These are phyloP conservation scores for Arthroderma uncinatum DNA, from an alignment of 2,329 filamentous ascomycete genomes.

Conservation along the genomic window DNA sequence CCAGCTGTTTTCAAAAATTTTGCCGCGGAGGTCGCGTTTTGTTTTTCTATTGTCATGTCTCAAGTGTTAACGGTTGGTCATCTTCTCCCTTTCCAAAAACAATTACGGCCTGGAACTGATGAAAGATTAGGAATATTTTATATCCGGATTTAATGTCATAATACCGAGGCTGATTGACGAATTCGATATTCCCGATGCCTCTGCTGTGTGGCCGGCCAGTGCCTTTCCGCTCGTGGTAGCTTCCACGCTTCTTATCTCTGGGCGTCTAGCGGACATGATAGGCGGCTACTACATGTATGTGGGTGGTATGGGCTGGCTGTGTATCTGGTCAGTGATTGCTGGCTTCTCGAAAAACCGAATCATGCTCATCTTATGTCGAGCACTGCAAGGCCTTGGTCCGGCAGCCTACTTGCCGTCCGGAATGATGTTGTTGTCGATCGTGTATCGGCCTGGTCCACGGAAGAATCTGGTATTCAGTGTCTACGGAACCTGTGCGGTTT, in stretches of 20 bases:
- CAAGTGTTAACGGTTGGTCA: slow-evolving; percentile 48
- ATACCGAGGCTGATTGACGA: slow-evolving; percentile 53
- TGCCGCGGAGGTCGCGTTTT: slow-evolving; percentile 51
- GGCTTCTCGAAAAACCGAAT: slow-evolving; percentile 57
- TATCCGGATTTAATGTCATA: slow-evolving; percentile 62
- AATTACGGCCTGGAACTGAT: slow-evolving; percentile 3
- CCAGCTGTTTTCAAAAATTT: slow-evolving; percentile 45
- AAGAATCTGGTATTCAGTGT: slow-evolving; percentile 57
- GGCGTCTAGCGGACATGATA: slow-evolving; percentile 47
- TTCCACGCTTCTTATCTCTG: slow-evolving; percentile 44
- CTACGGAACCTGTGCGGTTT: slow-evolving; percentile 43
- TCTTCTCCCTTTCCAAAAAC: not conserved
- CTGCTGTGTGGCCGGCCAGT: slow-evolving; percentile 45
- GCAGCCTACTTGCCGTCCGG: slow-evolving; percentile 61
- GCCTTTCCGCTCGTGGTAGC: slow-evolving; percentile 42
- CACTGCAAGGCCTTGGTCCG: slow-evolving; percentile 61
- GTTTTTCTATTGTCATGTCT: slow-evolving; percentile 50
- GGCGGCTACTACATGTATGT: slow-evolving; percentile 56
- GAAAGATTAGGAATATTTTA: slow-evolving; percentile 54
- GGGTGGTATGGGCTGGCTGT: slow-evolving; percentile 51
- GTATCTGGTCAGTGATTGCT: slow-evolving; percentile 56
- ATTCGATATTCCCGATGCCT: slow-evolving; percentile 56
- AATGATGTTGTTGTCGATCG: slow-evolving; percentile 54
- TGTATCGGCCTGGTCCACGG: slow-evolving; percentile 55
- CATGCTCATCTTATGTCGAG: slow-evolving; percentile 64